A percentile compares a stretch with the other conserved stretches of the same genome.
Evolutionary conservation across 2,329 filamentous ascomycete genomes (phyloP).

Genomic region (Stemphylium vesicarium): DNA sequence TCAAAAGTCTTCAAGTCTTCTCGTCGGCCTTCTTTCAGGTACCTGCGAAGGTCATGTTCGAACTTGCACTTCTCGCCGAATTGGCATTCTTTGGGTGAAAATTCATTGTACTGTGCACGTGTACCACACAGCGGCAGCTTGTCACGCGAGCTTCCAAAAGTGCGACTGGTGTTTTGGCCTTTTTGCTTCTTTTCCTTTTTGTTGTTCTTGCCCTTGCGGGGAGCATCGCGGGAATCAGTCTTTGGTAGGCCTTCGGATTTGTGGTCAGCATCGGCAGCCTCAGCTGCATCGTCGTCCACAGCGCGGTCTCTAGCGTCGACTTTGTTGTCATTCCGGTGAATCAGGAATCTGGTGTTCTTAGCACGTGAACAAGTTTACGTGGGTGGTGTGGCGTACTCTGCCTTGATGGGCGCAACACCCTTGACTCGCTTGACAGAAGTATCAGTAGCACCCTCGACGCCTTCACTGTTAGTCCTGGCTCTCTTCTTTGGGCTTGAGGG

Average conservation of each 20-base stretch:
- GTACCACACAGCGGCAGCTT: constrained; percentile 78
- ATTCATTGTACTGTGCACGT: constrained; percentile 74
- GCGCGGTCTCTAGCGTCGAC: constrained; percentile 32
- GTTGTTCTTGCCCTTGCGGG: constrained; percentile 54
- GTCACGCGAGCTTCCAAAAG: constrained; percentile 81
- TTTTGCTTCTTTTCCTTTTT: constrained; percentile 69
- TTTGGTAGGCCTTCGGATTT: constrained; percentile 38
- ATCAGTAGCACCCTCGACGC: constrained; percentile 32
- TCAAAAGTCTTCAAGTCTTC: constrained; percentile 78
- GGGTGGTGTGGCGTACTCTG: constrained; percentile 62
- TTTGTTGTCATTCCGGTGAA: constrained; percentile 38
- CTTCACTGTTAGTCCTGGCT: constrained; percentile 43
- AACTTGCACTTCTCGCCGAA: constrained; percentile 83
- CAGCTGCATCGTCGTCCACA: constrained; percentile 64
- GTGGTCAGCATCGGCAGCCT: constrained; percentile 57
- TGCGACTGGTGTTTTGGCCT: constrained; percentile 83
- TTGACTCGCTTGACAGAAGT: constrained; percentile 43
- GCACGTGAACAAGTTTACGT: constrained; percentile 14
- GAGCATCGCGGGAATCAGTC: constrained; percentile 46
- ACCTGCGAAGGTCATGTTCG: constrained; percentile 83
- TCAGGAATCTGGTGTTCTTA: constrained; percentile 42
- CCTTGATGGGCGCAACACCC: constrained; percentile 74
- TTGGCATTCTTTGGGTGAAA: constrained; percentile 76
- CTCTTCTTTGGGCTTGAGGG: constrained; percentile 46
- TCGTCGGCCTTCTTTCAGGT: constrained; percentile 81